Base-by-base conservation (phyloP, 768 basidiomycete species). In the Suillus hirtellus region DNA sequence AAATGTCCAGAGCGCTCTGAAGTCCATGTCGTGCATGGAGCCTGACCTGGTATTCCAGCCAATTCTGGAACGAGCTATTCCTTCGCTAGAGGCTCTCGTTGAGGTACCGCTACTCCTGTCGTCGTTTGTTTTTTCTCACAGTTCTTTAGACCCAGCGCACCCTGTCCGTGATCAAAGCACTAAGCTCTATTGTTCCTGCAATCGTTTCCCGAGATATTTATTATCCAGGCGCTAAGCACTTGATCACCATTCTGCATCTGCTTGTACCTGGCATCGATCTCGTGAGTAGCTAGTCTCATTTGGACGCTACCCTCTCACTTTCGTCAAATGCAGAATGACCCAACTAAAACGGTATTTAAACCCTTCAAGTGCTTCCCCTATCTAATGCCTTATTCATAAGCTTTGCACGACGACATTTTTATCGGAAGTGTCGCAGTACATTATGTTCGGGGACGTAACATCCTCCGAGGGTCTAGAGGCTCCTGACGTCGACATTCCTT, bases 221-320 rank as follows among this genome's bases (percentile, higher is more conserved):
- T 75, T 90, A 92, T 66, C 81, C 86, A 7, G 93, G 94, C 15
- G 92, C 90, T 3, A 93, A 93, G 71, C 84, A 92, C 73, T 82
- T 96, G 12, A 79, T 92, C 12, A 86, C 89, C 5, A 87, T 95
- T 50, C 80, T 96, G 65, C 87, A 94, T 61, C 80, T 95, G 21
- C 81, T 93, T 24, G 83, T 95, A 59, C 92, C 93, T 8, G 93
- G 92, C 5, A 93, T 96, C 67, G 94, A 96, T 77, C 80, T 95
- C 65, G 89, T 90, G 73, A 61, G 86, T 76, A 17, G 19, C 44
- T 44, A 21, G 27, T 37, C 40, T 60, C 27, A 35, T 17, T 44
- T 47, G 11, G 19, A 43, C 11, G 11, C 24, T n/a, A 40, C 60
- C 14, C 19, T 19, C 40, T 46, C 53, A 60, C 24, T 55, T 35